phyloP scores from a whole-genome alignment of 148 eudicot species.

The Pharnaceum exiguum region DNA sequence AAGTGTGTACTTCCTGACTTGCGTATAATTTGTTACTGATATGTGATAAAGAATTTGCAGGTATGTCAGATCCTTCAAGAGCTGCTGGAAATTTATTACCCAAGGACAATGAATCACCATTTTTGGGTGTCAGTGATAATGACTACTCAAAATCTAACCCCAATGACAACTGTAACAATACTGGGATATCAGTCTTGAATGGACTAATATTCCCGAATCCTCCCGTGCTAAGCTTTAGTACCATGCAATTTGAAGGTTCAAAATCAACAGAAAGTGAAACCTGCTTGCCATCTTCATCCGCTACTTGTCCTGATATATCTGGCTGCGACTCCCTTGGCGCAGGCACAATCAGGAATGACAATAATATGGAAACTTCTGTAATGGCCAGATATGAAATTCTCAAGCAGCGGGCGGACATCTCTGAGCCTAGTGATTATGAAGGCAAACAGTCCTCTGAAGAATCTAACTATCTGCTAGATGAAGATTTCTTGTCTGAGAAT shows the following conservation, averaged over 20 bases:
- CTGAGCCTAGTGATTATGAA: constrained; percentile 2
- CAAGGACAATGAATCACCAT: constrained; percentile 21
- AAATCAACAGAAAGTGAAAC: not conserved
- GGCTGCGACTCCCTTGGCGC: not conserved
- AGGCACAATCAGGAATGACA: not conserved
- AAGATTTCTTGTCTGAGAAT: not conserved
- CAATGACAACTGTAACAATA: not conserved
- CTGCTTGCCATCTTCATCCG: not conserved
- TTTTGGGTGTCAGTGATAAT: not conserved
- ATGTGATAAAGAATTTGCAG: constrained; percentile 23
- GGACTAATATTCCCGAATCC: constrained; percentile 32
- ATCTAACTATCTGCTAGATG: constrained; percentile 12
- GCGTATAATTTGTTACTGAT: constrained; percentile 1
- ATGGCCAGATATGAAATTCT: constrained; percentile 42
- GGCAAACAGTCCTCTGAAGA: constrained; percentile 10
- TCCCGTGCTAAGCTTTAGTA: constrained; percentile 18
- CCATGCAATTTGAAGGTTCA: constrained; percentile 1
- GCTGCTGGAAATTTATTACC: constrained; percentile 5
- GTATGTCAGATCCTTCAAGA: constrained; percentile 13
- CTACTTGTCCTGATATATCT: not conserved
- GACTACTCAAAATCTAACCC: constrained; percentile 2
- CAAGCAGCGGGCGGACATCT: constrained; percentile 26
- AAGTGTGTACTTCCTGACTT: not conserved
- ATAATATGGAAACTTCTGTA: constrained; percentile 31
- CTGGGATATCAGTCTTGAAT: constrained; percentile 35